Conservation (phyloP, 768 basidiomycete species). For the Glaciozyma antarctica region DNA sequence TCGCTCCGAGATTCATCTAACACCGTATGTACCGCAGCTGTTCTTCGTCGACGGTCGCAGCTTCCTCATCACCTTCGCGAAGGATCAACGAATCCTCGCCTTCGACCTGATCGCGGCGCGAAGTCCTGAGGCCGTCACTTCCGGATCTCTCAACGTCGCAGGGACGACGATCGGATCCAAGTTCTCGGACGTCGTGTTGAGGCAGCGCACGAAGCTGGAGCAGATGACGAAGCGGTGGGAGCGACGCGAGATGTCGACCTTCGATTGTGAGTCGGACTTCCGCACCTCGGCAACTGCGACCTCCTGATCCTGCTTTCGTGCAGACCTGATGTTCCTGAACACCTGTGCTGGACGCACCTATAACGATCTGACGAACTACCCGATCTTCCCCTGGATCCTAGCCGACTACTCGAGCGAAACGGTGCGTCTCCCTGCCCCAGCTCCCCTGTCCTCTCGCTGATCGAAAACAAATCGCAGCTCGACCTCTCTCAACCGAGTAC, state of each 20-base stretch:
- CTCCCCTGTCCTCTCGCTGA: too few relatives aligned
- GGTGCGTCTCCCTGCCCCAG: not conserved
- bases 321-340: constrained; percentile 11
- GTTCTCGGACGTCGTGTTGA: constrained; percentile 36
- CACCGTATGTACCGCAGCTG: constrained; percentile 39
- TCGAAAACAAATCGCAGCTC: constrained; percentile 4
- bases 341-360: not conserved
- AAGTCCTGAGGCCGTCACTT: constrained; percentile 51
- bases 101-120: constrained; percentile 25
- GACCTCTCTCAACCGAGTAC: constrained; percentile 33
- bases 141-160: constrained; percentile 39
- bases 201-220: constrained; percentile 37
- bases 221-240: constrained; percentile 59
- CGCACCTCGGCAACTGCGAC: not conserved
- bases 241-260: constrained; percentile 76
- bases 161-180: not conserved
- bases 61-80: constrained; percentile 69
- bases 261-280: not conserved
- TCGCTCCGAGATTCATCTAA: too few relatives aligned
- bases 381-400: constrained; percentile 65
- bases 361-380: constrained; percentile 77
- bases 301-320: too few relatives aligned
- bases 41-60: constrained; percentile 90
- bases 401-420: constrained; percentile 52
- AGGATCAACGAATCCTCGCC: constrained; percentile 50